phyloP scores from a whole-genome alignment of 2,329 filamentous ascomycete species.

The Zasmidium angulare region DNA sequence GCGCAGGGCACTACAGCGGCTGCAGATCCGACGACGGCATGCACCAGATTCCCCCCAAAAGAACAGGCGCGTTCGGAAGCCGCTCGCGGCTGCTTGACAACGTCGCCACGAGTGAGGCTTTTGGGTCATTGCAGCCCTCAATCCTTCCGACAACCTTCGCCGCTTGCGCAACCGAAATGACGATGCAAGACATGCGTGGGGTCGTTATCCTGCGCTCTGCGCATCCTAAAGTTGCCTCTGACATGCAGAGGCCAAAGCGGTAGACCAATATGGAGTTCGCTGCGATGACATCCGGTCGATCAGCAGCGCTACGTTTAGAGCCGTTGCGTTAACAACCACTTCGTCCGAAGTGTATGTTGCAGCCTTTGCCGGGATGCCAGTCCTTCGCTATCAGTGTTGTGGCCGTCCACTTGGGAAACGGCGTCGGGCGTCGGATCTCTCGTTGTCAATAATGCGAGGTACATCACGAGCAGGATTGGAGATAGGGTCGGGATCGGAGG shows the following conservation, averaged over 20 bases:
- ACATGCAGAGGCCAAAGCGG: too few relatives aligned
- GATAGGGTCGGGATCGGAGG: background rate
- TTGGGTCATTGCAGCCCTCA: too few relatives aligned
- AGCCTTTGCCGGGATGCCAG: background rate
- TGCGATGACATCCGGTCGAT: background rate
- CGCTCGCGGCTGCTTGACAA: too few relatives aligned
- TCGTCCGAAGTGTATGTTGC: too few relatives aligned
- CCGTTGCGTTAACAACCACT: background rate
- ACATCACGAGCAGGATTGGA: too few relatives aligned
- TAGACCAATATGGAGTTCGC: background rate
- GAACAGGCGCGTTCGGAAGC: too few relatives aligned
- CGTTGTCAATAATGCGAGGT: background rate
- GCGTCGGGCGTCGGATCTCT: background rate
- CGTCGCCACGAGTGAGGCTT: too few relatives aligned
- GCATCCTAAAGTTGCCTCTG: background rate
- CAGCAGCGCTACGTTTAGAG: background rate
- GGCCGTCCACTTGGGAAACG: background rate
- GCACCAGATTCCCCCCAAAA: too few relatives aligned
- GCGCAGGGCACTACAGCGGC: too few relatives aligned
- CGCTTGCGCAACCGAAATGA: background rate
- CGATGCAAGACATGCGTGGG: background rate
- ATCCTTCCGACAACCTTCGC: background rate
- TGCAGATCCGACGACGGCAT: too few relatives aligned
- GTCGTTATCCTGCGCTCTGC: background rate
- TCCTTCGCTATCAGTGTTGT: background rate